phyloP scores from a whole-genome alignment of 371 early-diverging fungal genomes.

The Conidiobolus incongruus region DNA sequence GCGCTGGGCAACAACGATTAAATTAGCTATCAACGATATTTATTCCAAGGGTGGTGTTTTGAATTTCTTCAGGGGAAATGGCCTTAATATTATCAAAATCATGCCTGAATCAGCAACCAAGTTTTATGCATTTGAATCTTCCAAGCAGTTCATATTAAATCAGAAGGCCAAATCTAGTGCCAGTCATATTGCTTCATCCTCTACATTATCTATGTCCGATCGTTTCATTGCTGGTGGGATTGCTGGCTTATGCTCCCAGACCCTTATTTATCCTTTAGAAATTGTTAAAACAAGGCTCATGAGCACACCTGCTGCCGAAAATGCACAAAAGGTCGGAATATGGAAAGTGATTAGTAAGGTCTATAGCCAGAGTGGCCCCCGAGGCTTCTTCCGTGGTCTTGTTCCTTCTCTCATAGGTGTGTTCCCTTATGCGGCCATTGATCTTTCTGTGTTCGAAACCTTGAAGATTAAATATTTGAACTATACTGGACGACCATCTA shows the following conservation, averaged over 20 bases:
- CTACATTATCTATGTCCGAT: conserved; percentile 5
- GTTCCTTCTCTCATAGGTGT: conserved; percentile 40
- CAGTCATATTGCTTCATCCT: conserved; percentile 7
- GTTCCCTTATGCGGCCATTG: conserved; percentile 63
- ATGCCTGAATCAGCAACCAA: conserved; percentile 58
- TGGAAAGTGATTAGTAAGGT: conserved; percentile 22
- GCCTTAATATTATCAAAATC: conserved; percentile 57
- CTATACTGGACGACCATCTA: conserved; percentile 16
- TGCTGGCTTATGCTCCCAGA: conserved; percentile 55
- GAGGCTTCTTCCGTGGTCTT: conserved; percentile 53
- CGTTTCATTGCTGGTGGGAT: conserved; percentile 54
- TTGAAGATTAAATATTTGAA: conserved; percentile 42
- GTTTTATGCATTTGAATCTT: conserved; percentile 45
- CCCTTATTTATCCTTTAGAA: conserved; percentile 59
- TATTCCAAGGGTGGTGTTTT: conserved; percentile 40
- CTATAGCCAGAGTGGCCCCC: conserved; percentile 28
- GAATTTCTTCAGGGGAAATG: conserved; percentile 62
- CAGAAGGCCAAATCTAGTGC: conserved; percentile 12
- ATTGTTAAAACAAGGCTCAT: conserved; percentile 55
- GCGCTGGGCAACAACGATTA: conserved; percentile 10
- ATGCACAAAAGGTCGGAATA: conserved; percentile 3
- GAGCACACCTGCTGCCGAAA: conserved; percentile 12
- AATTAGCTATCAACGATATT: conserved; percentile 17
- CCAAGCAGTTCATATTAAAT: conserved; percentile 27
- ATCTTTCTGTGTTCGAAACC: conserved; percentile 53